Base-by-base conservation (phyloP, 2,329 filamentous ascomycete genomes). In the Arthroderma sp. region DNA sequence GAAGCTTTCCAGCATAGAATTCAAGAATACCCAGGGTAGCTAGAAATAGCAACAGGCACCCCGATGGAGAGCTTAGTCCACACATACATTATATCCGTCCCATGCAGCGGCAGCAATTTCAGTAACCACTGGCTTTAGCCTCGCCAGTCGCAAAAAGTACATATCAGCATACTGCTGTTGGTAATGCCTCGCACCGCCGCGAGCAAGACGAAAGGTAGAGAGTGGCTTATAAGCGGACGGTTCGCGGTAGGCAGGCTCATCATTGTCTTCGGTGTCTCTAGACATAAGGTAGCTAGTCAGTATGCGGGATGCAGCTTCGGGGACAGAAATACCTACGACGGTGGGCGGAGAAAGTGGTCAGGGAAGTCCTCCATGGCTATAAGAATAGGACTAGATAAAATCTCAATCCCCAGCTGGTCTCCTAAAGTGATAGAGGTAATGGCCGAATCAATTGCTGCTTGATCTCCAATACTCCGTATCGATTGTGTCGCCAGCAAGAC, bases 111-210 rank as follows among this genome's bases (percentile, higher is more conserved):
- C 65, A 0, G 88, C 89, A 42, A 84, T 73, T 50, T 75, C 65
- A 55, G 94, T 85, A 0, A 94, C 83, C 0, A 77, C 74, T 6
- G 87, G 84, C 65, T 89, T 95, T 61, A 98, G 77, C 64, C 84
- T 83, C 33, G 85, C 79, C 27, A 98, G 74, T 8, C 91, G 83
- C 54, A 95, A 63, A 61, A 95, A 98, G 72, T 98, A 98, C 78
- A 96, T 89, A 64, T 98, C 91, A 50, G 83, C 85, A 74, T 85
- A 98, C 66, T 98, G 91, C 62, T 96, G 91, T 61, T 88, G 74
- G 62, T 96, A 98, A 44, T 87, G 82, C 49, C 73, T 71, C 32
- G 71, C 65, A 36, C 70, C 63, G 28, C 74, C 75, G 50, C 70
- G 81, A 27, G 83, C 75, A 6, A 96, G 76, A 40, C 69, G 69